phyloP scores from a whole-genome alignment of 352 stramenopile genomes.

The Pythium chondricola region DNA sequence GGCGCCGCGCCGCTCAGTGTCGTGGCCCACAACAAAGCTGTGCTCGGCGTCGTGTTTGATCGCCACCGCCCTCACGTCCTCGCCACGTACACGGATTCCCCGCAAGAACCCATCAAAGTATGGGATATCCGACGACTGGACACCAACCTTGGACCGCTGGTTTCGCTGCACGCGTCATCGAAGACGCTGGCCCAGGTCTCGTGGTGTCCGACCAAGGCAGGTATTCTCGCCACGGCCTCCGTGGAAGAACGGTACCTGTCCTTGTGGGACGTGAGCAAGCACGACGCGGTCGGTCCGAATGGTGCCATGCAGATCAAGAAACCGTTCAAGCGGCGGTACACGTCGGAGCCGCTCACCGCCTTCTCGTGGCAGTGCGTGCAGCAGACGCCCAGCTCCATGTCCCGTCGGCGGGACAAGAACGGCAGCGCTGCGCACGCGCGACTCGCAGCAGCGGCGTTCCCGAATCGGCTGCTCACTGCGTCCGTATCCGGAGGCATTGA shows the following conservation, averaged over 20 bases:
- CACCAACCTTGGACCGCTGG: slow-evolving; percentile 44
- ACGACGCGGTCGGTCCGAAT: slow-evolving; percentile 24
- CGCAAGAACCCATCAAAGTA: slow-evolving; percentile 79
- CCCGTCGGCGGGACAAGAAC: slow-evolving; percentile 1
- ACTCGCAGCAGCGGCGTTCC: slow-evolving; percentile 49
- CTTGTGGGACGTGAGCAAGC: slow-evolving; percentile 75
- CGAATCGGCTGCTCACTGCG: slow-evolving; percentile 72
- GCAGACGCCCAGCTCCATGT: slow-evolving; percentile 1
- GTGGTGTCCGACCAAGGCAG: slow-evolving; percentile 78
- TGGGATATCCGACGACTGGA: slow-evolving; percentile 86
- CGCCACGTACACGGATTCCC: slow-evolving; percentile 76
- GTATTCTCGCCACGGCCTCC: slow-evolving; percentile 73
- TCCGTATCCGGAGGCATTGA: slow-evolving; percentile 72
- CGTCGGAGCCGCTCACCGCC: slow-evolving; percentile 58
- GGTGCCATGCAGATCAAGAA: slow-evolving; percentile 50
- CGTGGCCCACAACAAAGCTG: slow-evolving; percentile 79
- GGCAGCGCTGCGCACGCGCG: slow-evolving; percentile 6
- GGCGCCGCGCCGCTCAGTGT: slow-evolving; percentile 62
- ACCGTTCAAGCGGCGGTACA: slow-evolving; percentile 71
- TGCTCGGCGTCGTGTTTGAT: slow-evolving; percentile 79
- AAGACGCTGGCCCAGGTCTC: slow-evolving; percentile 73
- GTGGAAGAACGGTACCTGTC: slow-evolving; percentile 78
- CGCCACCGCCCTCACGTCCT: slow-evolving; percentile 74
- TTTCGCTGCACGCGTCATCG: slow-evolving; percentile 67
- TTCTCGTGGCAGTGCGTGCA: slow-evolving; percentile 79